A percentile compares a stretch with the other conserved stretches of the same genome.
Conservation (phyloP, 2,329 filamentous ascomycete genomes). For the Fusarium albidum region DNA sequence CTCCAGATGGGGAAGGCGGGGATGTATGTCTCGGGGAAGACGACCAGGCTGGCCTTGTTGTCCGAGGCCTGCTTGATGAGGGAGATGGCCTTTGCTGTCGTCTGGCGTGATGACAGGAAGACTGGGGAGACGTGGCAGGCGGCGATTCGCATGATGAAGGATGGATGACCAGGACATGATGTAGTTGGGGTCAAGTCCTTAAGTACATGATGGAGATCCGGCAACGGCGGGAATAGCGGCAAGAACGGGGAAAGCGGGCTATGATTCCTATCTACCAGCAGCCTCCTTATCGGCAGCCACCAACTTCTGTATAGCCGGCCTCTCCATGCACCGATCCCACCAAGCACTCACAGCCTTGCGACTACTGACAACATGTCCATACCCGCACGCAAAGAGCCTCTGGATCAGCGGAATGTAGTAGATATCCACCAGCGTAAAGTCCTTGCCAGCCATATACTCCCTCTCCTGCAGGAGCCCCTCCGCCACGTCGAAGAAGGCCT, state of each 20-base stretch:
- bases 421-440: slow-evolving; percentile 55
- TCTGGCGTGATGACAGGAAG: slow-evolving; percentile 55
- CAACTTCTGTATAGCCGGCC: slow-evolving; percentile 48
- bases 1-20: slow-evolving; percentile 63
- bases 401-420: slow-evolving; percentile 56
- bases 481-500: slow-evolving; percentile 53
- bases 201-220: no score
- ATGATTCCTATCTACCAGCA: neutral
- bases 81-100: slow-evolving; percentile 55
- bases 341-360: slow-evolving; percentile 50
- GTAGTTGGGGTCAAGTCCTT: no score
- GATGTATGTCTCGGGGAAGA: slow-evolving; percentile 63
- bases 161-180: no score
- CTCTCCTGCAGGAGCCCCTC: slow-evolving; percentile 49
- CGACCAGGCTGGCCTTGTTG: slow-evolving; percentile 56
- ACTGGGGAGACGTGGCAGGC: slow-evolving; percentile 52
- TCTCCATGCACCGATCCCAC: slow-evolving; percentile 50
- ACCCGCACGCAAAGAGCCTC: slow-evolving; percentile 52
- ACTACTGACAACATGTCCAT: slow-evolving; percentile 46
- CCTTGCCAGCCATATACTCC: slow-evolving; percentile 54
- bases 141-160: slow-evolving; percentile 39
- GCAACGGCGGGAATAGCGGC: no score
- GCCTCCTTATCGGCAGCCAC: slow-evolving; percentile 47
- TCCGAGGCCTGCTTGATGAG: slow-evolving; percentile 54
- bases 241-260: no score